Evolutionary conservation across 2,329 filamentous ascomycete genomes (phyloP).

Genomic region (Apiospora aurea): DNA sequence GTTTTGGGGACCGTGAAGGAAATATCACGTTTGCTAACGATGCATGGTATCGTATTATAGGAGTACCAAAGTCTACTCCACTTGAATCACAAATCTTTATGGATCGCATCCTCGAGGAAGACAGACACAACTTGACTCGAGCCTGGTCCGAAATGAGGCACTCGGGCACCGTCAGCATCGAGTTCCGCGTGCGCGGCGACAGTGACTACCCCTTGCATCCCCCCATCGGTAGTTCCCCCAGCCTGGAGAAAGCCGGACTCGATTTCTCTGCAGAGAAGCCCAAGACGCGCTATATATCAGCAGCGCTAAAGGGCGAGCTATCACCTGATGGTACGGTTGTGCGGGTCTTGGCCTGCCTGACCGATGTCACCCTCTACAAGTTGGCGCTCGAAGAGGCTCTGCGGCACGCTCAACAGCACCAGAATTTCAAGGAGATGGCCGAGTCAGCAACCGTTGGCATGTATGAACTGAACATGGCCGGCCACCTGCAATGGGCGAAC

Average conservation of each 20-base stretch:
- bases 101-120: conserved; percentile 54
- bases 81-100: conserved; percentile 47
- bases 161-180: conserved; percentile 51
- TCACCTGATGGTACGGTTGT: conserved; percentile 51
- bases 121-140: conserved; percentile 48
- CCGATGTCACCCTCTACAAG: conserved; percentile 59
- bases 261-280: conserved; percentile 43
- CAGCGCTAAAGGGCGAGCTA: conserved; percentile 55
- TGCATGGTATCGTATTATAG: conserved; percentile 64
- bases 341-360: conserved; percentile 57
- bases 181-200: conserved; percentile 51
- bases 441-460: conserved; percentile 62
- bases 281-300: conserved; percentile 52
- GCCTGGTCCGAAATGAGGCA: conserved; percentile 51
- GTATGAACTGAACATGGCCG: conserved; percentile 61
- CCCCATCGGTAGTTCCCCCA: conserved; percentile 44
- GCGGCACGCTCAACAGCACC: conserved; percentile 57
- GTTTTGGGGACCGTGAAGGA: conserved; percentile 70
- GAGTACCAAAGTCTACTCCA: conserved; percentile 45
- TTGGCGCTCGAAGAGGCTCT: conserved; percentile 56
- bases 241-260: conserved; percentile 45
- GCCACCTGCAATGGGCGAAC: conserved; percentile 58
- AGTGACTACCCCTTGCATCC: conserved; percentile 36
- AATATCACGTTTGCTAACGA: conserved; percentile 76
- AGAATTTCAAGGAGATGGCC: conserved; percentile 61